A percentile compares a stretch with the other conserved stretches of the same genome.
Evolutionary conservation across 163 green algal species (phyloP).

Genomic region (Volvox carteri): DNA sequence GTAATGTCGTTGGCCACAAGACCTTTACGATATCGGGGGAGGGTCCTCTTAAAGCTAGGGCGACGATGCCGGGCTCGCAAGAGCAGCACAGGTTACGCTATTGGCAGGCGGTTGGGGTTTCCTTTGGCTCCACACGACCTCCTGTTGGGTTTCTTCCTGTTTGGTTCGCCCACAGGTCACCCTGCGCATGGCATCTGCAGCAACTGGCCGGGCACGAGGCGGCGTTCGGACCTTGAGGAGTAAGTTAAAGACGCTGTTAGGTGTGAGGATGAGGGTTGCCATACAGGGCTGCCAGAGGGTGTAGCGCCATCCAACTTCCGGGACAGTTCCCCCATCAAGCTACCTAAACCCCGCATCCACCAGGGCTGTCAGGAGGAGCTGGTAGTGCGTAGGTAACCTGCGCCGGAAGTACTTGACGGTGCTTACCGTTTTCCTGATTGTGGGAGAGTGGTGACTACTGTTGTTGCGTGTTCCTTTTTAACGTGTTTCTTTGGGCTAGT

Average conservation of each 20-base stretch:
- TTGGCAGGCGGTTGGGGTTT: not conserved
- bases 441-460: not conserved
- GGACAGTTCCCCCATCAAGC: not conserved
- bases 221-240: not conserved
- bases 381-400: too few relatives aligned
- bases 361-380: too few relatives aligned
- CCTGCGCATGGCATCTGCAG: not conserved
- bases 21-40: too few relatives aligned
- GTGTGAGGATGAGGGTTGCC: not conserved
- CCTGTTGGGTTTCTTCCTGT: not conserved
- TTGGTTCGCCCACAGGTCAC: constrained; percentile 6
- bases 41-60: too few relatives aligned
- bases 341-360: too few relatives aligned
- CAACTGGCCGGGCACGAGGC: constrained; percentile 28
- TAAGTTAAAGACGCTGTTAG: constrained; percentile 13
- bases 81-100: not conserved
- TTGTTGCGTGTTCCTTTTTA: not conserved
- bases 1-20: too few relatives aligned
- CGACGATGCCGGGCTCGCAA: too few relatives aligned
- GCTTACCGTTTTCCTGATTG: not conserved
- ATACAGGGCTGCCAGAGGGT: not conserved
- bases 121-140: not conserved
- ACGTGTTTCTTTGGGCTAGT: not conserved
- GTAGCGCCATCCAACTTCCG: not conserved
- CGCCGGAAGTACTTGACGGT: too few relatives aligned